Base-by-base conservation (phyloP, 768 basidiomycete genomes). In the Trametes cingulata region DNA sequence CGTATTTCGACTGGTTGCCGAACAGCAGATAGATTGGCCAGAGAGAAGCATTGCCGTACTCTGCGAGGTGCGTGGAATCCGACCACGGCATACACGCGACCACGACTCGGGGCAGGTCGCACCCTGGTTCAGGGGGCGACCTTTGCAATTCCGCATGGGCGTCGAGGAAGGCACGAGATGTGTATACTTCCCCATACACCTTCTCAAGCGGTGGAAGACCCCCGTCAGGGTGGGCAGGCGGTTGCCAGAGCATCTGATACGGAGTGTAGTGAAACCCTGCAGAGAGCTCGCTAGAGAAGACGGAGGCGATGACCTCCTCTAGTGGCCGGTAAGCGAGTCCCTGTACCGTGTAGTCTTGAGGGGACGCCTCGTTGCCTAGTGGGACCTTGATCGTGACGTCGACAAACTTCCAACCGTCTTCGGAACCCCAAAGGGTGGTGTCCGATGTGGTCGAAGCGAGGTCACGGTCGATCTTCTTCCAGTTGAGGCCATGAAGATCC, bases 11-110 rank as follows among this genome's bases (percentile, higher is more conserved):
- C 6, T 72, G 65, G 48, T 76, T 77, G 1, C 77, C 78, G 29
- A 78, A 69, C 41, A 59, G 75, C 0, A 73, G 39, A 56, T 81
- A 82, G 0, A 77, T 33, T 2, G 78, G 80, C 81, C 78, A 82
- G 1, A 67, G 51, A 0, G 62, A 39, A 1, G 71, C 67, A 0
- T 55, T 57, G 0, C 73, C 71, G 50, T 73, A 74, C 3, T 56
- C 46, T 0, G 71, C 63, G 0, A 72, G 65, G 20, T 67, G 66
- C 0, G 72, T 74, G 0, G 63, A 56, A 35, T 74, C 73, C 0
- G 71, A 74, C 63, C 63, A 69, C 3, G 69, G 57, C 63, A 69
- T 67, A 0, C 29, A 33, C 29, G 29, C 29, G 10, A 33, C 29
- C 10, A 33, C 29, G 6, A 33, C 29, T 5, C 29, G 29, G 10